These are phyloP conservation scores for Plenodomus tracheiphilus DNA, from an alignment of 2,329 filamentous ascomycete genomes.

Conservation along the genomic window DNA sequence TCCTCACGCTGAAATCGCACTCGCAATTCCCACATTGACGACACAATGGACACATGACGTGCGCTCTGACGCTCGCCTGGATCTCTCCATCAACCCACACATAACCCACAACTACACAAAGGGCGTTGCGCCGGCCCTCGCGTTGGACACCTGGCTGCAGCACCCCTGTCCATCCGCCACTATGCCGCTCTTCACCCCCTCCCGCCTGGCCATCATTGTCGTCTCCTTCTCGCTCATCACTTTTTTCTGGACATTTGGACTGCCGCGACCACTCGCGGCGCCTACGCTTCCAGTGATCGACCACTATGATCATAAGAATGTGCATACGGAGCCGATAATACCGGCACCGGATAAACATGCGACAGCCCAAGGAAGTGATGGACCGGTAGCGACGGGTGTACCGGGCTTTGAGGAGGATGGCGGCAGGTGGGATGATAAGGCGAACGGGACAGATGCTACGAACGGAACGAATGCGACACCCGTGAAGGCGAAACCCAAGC, in stretches of 20 bases:
- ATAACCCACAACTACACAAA: neutral
- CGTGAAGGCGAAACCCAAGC: neutral
- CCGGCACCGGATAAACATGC: constrained; percentile 19
- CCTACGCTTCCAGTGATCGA: constrained; percentile 27
- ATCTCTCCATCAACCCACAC: neutral
- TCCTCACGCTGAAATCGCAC: neutral
- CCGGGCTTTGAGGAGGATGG: constrained; percentile 16
- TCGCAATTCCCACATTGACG: neutral
- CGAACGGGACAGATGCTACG: constrained; percentile 3
- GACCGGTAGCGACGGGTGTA: constrained; percentile 4
- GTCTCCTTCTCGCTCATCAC: constrained; percentile 31
- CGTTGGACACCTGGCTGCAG: neutral
- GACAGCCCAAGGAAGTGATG: constrained; percentile 6
- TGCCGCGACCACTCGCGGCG: constrained; percentile 21
- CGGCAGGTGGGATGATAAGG: constrained; percentile 22
- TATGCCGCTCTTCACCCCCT: constrained; percentile 39
- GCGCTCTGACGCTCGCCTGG: neutral
- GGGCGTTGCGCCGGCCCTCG: neutral
- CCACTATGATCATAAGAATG: constrained; percentile 26
- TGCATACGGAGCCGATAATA: constrained; percentile 21
- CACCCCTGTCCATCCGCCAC: constrained; percentile 9
- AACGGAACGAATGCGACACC: constrained; percentile 2
- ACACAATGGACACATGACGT: neutral
- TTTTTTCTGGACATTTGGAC: constrained; percentile 39
- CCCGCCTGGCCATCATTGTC: constrained; percentile 33